These are phyloP conservation scores for Eremochloa ophiuroides DNA, from an alignment of 176 grass and related monocot genomes.

Conservation along the genomic window DNA sequence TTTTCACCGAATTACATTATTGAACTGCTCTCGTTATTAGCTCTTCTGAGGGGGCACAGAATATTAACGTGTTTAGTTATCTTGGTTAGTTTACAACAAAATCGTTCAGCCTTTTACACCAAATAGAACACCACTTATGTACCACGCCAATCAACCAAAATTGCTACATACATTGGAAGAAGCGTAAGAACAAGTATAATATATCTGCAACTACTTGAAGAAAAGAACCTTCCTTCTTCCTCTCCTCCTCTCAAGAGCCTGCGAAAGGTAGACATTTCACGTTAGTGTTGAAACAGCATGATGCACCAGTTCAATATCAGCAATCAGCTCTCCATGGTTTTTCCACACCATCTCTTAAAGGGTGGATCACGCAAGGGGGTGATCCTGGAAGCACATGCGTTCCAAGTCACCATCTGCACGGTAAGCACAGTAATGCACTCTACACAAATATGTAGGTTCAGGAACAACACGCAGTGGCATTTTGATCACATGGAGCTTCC, in stretches of 20 bases:
- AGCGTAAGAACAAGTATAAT: neutral
- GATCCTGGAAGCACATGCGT: neutral
- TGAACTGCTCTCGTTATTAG: neutral
- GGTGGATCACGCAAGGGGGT: neutral
- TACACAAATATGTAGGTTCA: neutral
- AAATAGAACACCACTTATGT: neutral
- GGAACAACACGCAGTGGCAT: neutral
- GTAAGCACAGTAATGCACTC: neutral
- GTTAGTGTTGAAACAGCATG: neutral
- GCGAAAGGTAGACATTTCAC: slow-evolving; percentile 4
- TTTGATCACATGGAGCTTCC: neutral
- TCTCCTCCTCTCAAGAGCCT: slow-evolving; percentile 89
- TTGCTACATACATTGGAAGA: neutral
- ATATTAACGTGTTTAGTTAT: neutral
- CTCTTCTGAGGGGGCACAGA: neutral
- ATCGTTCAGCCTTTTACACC: slow-evolving; percentile 8
- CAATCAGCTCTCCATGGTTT: neutral
- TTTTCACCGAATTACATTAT: neutral
- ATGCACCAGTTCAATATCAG: neutral
- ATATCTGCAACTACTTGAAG: slow-evolving; percentile 67
- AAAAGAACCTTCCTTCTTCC: slow-evolving; percentile 68
- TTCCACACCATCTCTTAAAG: neutral
- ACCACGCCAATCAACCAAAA: neutral
- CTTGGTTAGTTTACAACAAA: slow-evolving; percentile 13
- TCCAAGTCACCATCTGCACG: neutral